These are phyloP conservation scores for Fagopyrum homotropicum DNA, from an alignment of 148 eudicot genomes.

Conservation along the genomic window DNA sequence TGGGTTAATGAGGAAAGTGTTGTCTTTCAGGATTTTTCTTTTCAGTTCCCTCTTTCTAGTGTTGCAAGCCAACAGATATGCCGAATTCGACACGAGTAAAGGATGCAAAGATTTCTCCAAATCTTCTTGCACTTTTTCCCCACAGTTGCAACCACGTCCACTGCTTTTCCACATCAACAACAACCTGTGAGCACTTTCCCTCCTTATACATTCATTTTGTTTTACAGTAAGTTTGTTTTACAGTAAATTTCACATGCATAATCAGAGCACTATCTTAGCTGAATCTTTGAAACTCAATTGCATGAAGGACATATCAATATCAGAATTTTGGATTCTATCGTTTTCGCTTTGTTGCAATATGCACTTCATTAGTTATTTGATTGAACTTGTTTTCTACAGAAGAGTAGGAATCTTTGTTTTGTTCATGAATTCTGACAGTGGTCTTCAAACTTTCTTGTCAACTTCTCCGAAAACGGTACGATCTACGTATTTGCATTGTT, in stretches of 20 bases:
- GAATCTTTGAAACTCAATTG: neutral
- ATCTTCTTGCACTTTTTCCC: neutral
- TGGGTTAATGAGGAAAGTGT: neutral
- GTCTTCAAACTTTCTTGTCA: neutral
- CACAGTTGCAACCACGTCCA: slow-evolving; percentile 7
- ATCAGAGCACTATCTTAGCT: too few species aligned
- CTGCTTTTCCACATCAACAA: neutral
- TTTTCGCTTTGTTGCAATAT: neutral
- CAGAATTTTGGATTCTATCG: neutral
- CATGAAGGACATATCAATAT: neutral
- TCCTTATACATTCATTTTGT: neutral
- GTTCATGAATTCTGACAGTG: neutral
- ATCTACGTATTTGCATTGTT: neutral
- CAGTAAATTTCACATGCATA: neutral
- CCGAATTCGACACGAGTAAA: neutral
- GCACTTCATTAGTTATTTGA: neutral
- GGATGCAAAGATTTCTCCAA: slow-evolving; percentile 8
- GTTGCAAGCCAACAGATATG: neutral
- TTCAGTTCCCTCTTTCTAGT: slow-evolving; percentile 1
- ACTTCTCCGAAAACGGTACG: neutral
- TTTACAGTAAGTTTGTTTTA: neutral
- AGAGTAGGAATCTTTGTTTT: neutral
- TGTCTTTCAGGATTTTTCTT: neutral
- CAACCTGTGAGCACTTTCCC: neutral
- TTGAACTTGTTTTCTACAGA: neutral